These are phyloP conservation scores for Globisporangium alternatum DNA, from an alignment of 352 stramenopile species.

Conservation along the genomic window DNA sequence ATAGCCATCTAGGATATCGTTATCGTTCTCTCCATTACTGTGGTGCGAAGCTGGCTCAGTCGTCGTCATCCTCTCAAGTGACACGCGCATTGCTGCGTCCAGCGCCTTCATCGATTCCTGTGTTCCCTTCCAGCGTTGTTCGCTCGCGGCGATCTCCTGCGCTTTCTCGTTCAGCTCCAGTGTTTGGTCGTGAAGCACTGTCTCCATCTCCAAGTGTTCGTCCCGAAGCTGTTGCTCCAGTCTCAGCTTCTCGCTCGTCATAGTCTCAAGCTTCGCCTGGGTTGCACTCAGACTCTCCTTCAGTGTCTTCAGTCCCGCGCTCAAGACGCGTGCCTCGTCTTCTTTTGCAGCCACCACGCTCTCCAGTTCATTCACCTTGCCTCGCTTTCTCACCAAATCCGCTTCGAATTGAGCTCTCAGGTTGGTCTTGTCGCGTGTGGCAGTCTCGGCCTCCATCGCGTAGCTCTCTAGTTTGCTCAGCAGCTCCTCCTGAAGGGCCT, in stretches of 20 bases:
- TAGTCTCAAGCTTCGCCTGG: slow-evolving; percentile 14
- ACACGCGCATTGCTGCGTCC: slow-evolving; percentile 27
- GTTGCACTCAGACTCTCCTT: slow-evolving; percentile 10
- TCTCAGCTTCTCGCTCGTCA: slow-evolving; percentile 15
- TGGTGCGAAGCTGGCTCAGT: not conserved
- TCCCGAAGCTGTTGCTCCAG: slow-evolving; percentile 25
- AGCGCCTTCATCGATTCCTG: slow-evolving; percentile 31
- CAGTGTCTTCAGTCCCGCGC: slow-evolving; percentile 10
- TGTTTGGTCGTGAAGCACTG: slow-evolving; percentile 18
- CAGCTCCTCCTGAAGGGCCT: slow-evolving; percentile 65
- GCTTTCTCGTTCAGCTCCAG: slow-evolving; percentile 17
- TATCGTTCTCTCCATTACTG: not conserved
- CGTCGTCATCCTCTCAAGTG: slow-evolving; percentile 14
- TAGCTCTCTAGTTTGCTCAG: slow-evolving; percentile 56
- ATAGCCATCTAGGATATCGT: not conserved
- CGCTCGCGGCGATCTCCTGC: slow-evolving; percentile 14
- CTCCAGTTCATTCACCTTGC: slow-evolving; percentile 7
- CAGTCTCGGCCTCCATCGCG: slow-evolving; percentile 26
- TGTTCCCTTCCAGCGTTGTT: slow-evolving; percentile 23
- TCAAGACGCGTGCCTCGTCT: slow-evolving; percentile 10
- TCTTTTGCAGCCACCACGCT: not conserved
- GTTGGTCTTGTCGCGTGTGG: slow-evolving; percentile 23
- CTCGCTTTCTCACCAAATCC: slow-evolving; percentile 20
- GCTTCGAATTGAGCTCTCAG: slow-evolving; percentile 26
- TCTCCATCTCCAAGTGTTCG: slow-evolving; percentile 14